Evolutionary conservation across 2,329 filamentous ascomycete genomes (phyloP).

Genomic region (Chaetomiaceae sp.): DNA sequence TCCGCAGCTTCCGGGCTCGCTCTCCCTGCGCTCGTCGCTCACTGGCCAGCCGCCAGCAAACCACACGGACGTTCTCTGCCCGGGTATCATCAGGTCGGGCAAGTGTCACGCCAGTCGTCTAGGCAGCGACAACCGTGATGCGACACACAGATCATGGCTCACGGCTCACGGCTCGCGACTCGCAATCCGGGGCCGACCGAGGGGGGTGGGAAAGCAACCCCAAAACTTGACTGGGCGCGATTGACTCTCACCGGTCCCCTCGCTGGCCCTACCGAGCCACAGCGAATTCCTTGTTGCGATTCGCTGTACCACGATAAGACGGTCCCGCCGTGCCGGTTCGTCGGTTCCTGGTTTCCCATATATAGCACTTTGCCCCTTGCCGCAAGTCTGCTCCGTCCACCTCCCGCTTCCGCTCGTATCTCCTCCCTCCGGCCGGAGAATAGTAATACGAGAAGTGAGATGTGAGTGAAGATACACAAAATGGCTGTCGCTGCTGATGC

Average conservation of each 20-base stretch:
- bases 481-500: conserved; percentile 11
- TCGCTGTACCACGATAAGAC: conserved; percentile 24
- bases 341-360: conserved; percentile 13
- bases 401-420: background rate
- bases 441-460: background rate
- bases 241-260: conserved; percentile 16
- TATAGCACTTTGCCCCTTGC: conserved; percentile 11
- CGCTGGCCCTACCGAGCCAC: conserved; percentile 18
- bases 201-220: background rate
- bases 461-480: conserved; percentile 1
- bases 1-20: background rate
- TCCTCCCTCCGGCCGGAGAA: background rate
- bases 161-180: background rate
- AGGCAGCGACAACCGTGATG: conserved; percentile 14
- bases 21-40: background rate
- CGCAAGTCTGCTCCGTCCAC: conserved; percentile 9
- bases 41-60: background rate
- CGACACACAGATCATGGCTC: background rate
- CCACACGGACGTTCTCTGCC: background rate
- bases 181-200: too few relatives aligned
- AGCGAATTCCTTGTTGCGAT: conserved; percentile 9
- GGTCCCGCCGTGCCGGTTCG: conserved; percentile 10
- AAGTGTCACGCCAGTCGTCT: conserved; percentile 23
- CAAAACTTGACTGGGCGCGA: conserved; percentile 13
- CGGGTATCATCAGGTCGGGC: conserved; percentile 12